Conservation (phyloP, 305 asterid genomes). For the Fraxinus ornus region DNA sequence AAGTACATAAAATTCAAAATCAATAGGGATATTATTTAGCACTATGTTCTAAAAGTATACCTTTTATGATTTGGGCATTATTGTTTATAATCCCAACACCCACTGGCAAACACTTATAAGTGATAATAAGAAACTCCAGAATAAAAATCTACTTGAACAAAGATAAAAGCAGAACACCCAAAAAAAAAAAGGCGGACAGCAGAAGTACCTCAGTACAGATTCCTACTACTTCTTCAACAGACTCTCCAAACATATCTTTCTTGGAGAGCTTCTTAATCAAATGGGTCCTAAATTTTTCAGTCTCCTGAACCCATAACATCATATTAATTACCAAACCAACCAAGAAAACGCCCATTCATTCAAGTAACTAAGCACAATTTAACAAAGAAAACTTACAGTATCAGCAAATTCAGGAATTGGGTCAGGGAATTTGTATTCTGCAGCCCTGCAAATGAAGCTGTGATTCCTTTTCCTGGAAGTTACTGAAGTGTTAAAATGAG, state of each 20-base stretch:
- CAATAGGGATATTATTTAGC: background rate
- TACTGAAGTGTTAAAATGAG: slow-evolving; percentile 7
- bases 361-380: background rate
- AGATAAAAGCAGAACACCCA: background rate
- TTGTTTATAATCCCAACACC: background rate
- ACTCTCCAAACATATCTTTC: slow-evolving; percentile 80
- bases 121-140: background rate
- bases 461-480: slow-evolving; percentile 25
- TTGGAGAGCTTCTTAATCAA: slow-evolving; percentile 57
- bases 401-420: slow-evolving; percentile 96
- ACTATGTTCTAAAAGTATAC: background rate
- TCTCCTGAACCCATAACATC: slow-evolving; percentile 48
- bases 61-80: background rate
- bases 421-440: slow-evolving; percentile 91
- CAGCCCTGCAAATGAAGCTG: slow-evolving; percentile 62
- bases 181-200: background rate
- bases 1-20: background rate
- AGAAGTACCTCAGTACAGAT: slow-evolving; percentile 71
- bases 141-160: background rate
- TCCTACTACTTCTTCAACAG: slow-evolving; percentile 71
- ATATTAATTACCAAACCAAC: background rate
- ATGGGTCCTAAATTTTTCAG: slow-evolving; percentile 71
- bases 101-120: background rate
- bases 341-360: background rate
- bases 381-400: slow-evolving; percentile 42